Percentiles rank a stretch among this genome's conserved stretches.
These are phyloP conservation scores for Biscutella auriculata DNA, from an alignment of 441 rosid genomes.

Conservation along the genomic window DNA sequence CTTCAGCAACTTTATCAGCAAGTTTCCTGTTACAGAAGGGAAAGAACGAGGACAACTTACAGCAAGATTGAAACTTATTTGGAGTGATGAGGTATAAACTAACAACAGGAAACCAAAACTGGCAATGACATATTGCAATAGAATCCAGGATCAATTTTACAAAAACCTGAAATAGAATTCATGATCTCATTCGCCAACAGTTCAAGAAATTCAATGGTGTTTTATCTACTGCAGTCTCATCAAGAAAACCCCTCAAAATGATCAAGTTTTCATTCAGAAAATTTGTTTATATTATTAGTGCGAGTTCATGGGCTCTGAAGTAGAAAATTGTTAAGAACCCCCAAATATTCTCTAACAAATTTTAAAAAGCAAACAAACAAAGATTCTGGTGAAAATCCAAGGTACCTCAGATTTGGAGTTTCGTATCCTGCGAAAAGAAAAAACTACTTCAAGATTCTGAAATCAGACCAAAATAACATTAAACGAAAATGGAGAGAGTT, in stretches of 20 bases:
- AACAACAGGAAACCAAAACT: background rate
- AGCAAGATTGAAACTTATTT: background rate
- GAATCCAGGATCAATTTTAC: background rate
- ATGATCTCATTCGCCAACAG: background rate
- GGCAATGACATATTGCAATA: background rate
- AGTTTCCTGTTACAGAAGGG: constrained; percentile 30
- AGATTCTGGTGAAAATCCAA: background rate
- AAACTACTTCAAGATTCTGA: background rate
- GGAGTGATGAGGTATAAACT: background rate
- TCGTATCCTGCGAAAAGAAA: constrained; percentile 43
- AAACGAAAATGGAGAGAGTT: background rate
- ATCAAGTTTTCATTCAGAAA: background rate
- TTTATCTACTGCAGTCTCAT: background rate
- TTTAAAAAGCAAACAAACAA: background rate
- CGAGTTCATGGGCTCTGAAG: background rate
- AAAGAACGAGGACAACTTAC: background rate
- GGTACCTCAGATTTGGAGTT: constrained; percentile 56
- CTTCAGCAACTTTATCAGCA: constrained; percentile 55
- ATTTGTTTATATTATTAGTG: background rate
- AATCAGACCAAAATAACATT: constrained; percentile 5
- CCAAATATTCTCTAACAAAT: background rate
- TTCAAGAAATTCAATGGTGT: background rate
- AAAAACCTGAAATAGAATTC: background rate
- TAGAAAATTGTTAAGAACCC: too few relatives aligned
- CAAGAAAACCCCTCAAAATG: background rate